Evolutionary conservation across 257 asterid genomes (phyloP).

Genomic region (Salvia rosmarinus): DNA sequence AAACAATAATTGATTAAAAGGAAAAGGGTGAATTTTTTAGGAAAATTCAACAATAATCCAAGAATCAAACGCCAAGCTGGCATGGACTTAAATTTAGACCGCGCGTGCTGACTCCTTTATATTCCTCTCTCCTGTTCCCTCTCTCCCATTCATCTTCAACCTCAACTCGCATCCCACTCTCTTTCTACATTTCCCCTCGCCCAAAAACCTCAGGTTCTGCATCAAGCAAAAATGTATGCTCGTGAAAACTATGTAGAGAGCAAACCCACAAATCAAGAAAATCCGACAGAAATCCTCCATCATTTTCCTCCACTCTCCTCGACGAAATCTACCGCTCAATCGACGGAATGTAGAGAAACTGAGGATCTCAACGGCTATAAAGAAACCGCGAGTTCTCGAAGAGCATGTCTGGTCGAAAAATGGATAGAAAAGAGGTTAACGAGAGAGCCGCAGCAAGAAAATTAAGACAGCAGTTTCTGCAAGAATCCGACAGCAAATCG

Average conservation of each 20-base stretch:
- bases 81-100: slow-evolving; percentile 38
- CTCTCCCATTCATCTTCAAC: slow-evolving; percentile 28
- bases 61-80: slow-evolving; percentile 41
- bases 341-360: slow-evolving; percentile 49
- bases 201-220: background rate
- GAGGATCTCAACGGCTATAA: slow-evolving; percentile 35
- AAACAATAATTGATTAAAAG: background rate
- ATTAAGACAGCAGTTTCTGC: slow-evolving; percentile 32
- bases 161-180: slow-evolving; percentile 26
- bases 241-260: slow-evolving; percentile 38
- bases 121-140: slow-evolving; percentile 23
- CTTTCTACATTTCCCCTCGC: background rate
- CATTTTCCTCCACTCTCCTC: slow-evolving; percentile 83
- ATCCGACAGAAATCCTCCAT: slow-evolving; percentile 43
- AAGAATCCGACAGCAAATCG: slow-evolving; percentile 33
- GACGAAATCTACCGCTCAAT: slow-evolving; percentile 91
- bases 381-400: slow-evolving; percentile 38
- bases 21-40: too few species aligned
- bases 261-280: slow-evolving; percentile 40
- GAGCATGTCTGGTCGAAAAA: slow-evolving; percentile 60
- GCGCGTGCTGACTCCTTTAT: slow-evolving; percentile 47
- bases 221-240: slow-evolving; percentile 44
- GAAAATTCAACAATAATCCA: slow-evolving; percentile 7
- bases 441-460: slow-evolving; percentile 27
- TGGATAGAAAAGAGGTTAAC: slow-evolving; percentile 59